Base-by-base conservation (phyloP, 257 asterid genomes). In the Nemophila menziesii region DNA sequence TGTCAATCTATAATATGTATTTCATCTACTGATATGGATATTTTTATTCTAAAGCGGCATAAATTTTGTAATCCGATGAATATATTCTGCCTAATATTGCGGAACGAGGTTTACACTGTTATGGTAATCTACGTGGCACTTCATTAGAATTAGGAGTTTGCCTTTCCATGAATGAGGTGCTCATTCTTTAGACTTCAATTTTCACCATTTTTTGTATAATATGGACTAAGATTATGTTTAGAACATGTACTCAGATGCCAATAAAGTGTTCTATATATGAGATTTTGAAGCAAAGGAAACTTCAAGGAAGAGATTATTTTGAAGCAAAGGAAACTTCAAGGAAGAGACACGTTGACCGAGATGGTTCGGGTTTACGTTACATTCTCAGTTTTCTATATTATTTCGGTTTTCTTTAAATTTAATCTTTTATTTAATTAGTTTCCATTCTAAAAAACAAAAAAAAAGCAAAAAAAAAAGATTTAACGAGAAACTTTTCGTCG, bases 21-120 rank as follows among this genome's bases (percentile, higher is more conserved):
- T n/a, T n/a, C n/a, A n/a, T n/a, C n/a, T n/a, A n/a, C n/a, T n/a
- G n/a, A n/a, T n/a, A n/a, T n/a, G n/a, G n/a, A n/a, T n/a, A n/a
- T n/a, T n/a, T n/a, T n/a, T n/a, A n/a, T 52, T 66, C 42, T 66
- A 51, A 62, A 20, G 59, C 11, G 9, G 49, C 44, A 26, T 55
- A 16, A 26, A 3, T 44, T 52, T 71, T 40, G 55, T 62, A 68
- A 61, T 58, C 69, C 83, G 98, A 80, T 48, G 98, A 84, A 64
- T 89, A 84, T 63, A 75, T 84, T 55, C 92, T 89, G 43, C 95
- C 95, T 16, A 84, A 80, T 86, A 70, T 89, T 34, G 94, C 94
- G 44, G 98, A 89, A 76, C 69, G 95, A 55, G 71, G 78, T 48
- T 44, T 89, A 68, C 72, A 92, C 56, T 65, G 77, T 54, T 84